Evolutionary conservation across 371 early-diverging fungal genomes (phyloP).

Genomic region (Mortierella sp.): DNA sequence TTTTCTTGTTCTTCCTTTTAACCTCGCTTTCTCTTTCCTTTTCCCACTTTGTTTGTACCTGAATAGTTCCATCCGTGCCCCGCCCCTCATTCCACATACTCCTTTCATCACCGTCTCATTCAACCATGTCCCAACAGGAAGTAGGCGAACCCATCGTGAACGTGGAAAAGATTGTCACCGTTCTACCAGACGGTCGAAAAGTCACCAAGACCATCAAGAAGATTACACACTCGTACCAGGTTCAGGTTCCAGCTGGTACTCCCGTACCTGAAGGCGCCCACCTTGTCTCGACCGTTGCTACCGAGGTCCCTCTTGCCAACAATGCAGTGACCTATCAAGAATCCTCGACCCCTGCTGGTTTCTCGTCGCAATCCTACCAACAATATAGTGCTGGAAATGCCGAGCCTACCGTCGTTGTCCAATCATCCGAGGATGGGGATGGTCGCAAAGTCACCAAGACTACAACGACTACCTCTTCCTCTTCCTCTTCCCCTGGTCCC

Average conservation of each 20-base stretch:
- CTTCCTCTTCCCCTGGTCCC: slow-evolving; percentile 21
- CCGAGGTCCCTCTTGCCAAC: slow-evolving; percentile 4
- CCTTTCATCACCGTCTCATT: slow-evolving; percentile 2
- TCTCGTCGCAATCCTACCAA: slow-evolving; percentile 12
- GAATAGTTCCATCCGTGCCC: not conserved
- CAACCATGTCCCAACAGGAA: slow-evolving; percentile 34
- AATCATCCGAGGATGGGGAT: slow-evolving; percentile 29
- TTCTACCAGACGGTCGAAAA: slow-evolving; percentile 51
- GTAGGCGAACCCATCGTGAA: slow-evolving; percentile 51
- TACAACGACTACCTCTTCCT: slow-evolving; percentile 43
- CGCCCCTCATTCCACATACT: not conserved
- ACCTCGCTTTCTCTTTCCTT: not conserved
- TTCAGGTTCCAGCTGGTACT: slow-evolving; percentile 51
- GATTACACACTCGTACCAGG: slow-evolving; percentile 48
- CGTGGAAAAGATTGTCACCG: slow-evolving; percentile 38
- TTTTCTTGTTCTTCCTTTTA: not conserved
- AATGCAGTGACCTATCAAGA: slow-evolving; percentile 4
- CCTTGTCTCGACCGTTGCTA: slow-evolving; percentile 40
- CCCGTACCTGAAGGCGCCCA: slow-evolving; percentile 46
- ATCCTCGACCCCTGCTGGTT: not conserved
- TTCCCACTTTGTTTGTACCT: not conserved
- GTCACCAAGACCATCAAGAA: slow-evolving; percentile 53
- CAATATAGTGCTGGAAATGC: slow-evolving; percentile 22
- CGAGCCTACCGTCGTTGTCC: slow-evolving; percentile 46
- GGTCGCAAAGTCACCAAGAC: slow-evolving; percentile 57